phyloP scores from a whole-genome alignment of 805 yeast genomes.

The Cyberlindnera galapagoensis region DNA sequence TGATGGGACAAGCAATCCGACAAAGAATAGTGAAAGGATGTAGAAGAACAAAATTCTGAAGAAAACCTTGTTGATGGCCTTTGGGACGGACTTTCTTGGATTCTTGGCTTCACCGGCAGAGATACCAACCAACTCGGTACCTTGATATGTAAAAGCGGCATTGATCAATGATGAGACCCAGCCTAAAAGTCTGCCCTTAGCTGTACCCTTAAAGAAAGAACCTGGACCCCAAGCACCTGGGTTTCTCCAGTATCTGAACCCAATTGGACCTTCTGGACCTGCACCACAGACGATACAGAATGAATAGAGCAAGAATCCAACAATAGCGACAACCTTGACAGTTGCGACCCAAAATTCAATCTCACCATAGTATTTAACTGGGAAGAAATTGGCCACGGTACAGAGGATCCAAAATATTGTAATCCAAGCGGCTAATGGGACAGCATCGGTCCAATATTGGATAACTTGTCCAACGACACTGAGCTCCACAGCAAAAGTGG shows the following conservation, averaged over 20 bases:
- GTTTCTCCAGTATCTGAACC: constrained; percentile 75
- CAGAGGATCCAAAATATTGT: constrained; percentile 57
- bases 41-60: constrained; percentile 62
- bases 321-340: constrained; percentile 59
- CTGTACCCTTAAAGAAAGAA: constrained; percentile 37
- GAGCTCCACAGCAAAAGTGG: constrained; percentile 69
- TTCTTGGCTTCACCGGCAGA: constrained; percentile 69
- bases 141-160: constrained; percentile 76
- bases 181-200: constrained; percentile 59
- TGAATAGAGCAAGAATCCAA: constrained; percentile 64
- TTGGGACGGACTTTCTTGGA: constrained; percentile 46
- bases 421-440: constrained; percentile 71
- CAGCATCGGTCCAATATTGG: constrained; percentile 59
- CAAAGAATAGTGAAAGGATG: constrained; percentile 57
- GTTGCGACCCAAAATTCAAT: constrained; percentile 70
- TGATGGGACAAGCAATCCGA: constrained; percentile 62
- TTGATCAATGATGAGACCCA: constrained; percentile 64
- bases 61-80: constrained; percentile 64
- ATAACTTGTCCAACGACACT: constrained; percentile 66
- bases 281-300: constrained; percentile 73
- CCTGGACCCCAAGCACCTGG: constrained; percentile 77
- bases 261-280: constrained; percentile 61
- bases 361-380: constrained; percentile 69
- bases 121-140: constrained; percentile 71
- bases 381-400: constrained; percentile 50